These are phyloP conservation scores for Globisporangium acanthophoron DNA, from an alignment of 352 stramenopile species.

Conservation along the genomic window DNA sequence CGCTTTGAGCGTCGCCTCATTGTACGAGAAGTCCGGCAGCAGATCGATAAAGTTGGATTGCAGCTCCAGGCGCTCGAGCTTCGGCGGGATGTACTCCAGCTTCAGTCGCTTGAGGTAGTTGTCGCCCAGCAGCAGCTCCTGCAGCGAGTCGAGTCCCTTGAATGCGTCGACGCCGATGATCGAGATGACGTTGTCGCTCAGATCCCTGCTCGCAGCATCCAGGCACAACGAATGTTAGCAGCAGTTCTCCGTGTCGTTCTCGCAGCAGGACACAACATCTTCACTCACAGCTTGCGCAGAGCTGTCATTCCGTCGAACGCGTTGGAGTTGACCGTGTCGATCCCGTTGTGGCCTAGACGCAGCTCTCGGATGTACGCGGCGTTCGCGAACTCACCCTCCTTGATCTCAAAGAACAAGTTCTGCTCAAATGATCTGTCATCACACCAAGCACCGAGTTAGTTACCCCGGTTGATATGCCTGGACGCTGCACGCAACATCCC, in stretches of 20 bases:
- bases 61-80: conserved; percentile 37
- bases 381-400: conserved; percentile 32
- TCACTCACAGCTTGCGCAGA: conserved; percentile 37
- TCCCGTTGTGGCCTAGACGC: conserved; percentile 43
- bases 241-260: no score
- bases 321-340: conserved; percentile 50
- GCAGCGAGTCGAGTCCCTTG: conserved; percentile 31
- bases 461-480: no score
- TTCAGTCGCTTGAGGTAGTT: conserved; percentile 48
- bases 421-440: conserved; percentile 54
- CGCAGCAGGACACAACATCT: background rate
- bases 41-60: conserved; percentile 49
- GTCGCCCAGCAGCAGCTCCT: conserved; percentile 30
- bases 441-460: background rate
- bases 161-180: conserved; percentile 49
- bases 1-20: conserved; percentile 10
- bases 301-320: conserved; percentile 51
- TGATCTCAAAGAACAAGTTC: conserved; percentile 56
- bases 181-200: conserved; percentile 71
- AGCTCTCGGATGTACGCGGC: conserved; percentile 43
- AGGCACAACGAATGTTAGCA: background rate
- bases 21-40: conserved; percentile 39
- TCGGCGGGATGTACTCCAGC: conserved; percentile 33
- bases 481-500: no score
- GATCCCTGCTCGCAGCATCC: conserved; percentile 22